These are phyloP conservation scores for Phytophthora multivora DNA, from an alignment of 352 stramenopile species.

Conservation along the genomic window DNA sequence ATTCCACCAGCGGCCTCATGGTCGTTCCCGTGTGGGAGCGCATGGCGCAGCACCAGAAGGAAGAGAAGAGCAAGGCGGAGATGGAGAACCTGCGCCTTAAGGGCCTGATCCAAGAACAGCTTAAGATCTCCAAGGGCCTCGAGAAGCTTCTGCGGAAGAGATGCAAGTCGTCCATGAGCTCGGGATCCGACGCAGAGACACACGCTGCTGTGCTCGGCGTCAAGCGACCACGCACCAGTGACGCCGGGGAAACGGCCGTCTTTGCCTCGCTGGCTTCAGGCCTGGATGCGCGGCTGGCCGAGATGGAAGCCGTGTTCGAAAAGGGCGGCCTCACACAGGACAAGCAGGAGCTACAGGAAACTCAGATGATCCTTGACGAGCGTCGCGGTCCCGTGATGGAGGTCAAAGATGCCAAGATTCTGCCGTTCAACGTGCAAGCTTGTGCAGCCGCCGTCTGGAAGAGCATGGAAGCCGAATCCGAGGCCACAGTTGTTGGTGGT, in stretches of 20 bases:
- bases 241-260: slow-evolving; percentile 39
- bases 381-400: slow-evolving; percentile 53
- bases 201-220: slow-evolving; percentile 21
- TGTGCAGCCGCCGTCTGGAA: slow-evolving; percentile 44
- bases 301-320: slow-evolving; percentile 50
- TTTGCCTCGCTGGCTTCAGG: slow-evolving; percentile 40
- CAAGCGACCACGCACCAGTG: slow-evolving; percentile 36
- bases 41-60: slow-evolving; percentile 68
- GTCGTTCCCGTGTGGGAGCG: slow-evolving; percentile 58
- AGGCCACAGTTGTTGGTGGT: slow-evolving; percentile 31
- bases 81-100: slow-evolving; percentile 74
- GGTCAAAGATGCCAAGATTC: slow-evolving; percentile 53
- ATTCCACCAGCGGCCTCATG: slow-evolving; percentile 8
- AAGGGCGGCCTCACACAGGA: slow-evolving; percentile 38
- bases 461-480: slow-evolving; percentile 39
- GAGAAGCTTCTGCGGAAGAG: slow-evolving; percentile 61
- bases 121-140: slow-evolving; percentile 62
- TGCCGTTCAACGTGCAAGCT: slow-evolving; percentile 48
- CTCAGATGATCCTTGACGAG: slow-evolving; percentile 59
- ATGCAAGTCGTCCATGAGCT: slow-evolving; percentile 51
- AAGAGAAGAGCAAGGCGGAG: slow-evolving; percentile 69
- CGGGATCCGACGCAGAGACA: slow-evolving; percentile 19
- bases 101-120: slow-evolving; percentile 53
- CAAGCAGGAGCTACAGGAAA: slow-evolving; percentile 53
- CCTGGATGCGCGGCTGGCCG: slow-evolving; percentile 38